A percentile compares a stretch with the other conserved stretches of the same genome.
Conservation (phyloP, 1,139 yeast species). For the Yamadazyma triangularis region DNA sequence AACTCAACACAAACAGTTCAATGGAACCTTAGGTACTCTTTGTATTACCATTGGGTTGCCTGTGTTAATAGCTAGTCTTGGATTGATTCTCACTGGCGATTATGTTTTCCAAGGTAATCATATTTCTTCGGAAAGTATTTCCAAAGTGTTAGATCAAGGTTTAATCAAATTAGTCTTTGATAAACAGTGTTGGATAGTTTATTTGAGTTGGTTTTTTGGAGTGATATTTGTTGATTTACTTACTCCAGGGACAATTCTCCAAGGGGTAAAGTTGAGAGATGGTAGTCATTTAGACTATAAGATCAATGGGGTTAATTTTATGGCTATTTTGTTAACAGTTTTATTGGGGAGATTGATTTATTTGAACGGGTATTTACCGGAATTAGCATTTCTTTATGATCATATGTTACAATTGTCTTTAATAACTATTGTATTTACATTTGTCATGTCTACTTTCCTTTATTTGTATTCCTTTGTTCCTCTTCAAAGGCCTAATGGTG, state of each 20-base stretch:
- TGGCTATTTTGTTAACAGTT: constrained; percentile 41
- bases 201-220: constrained; percentile 68
- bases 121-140: not conserved
- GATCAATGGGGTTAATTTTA: constrained; percentile 71
- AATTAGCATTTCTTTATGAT: constrained; percentile 68
- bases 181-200: constrained; percentile 54
- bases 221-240: constrained; percentile 60
- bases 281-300: constrained; percentile 67
- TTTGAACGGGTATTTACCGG: constrained; percentile 48
- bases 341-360: constrained; percentile 45
- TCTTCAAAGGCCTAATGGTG: constrained; percentile 44
- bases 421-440: constrained; percentile 61
- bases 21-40: constrained; percentile 72
- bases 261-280: constrained; percentile 74
- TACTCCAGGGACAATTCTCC: constrained; percentile 65
- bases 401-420: constrained; percentile 63
- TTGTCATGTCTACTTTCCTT: constrained; percentile 57
- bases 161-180: constrained; percentile 27
- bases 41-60: constrained; percentile 69
- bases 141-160: not conserved
- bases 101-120: not conserved
- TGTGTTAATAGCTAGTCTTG: constrained; percentile 51
- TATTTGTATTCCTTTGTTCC: constrained; percentile 68
- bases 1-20: constrained; percentile 69
- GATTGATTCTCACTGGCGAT: constrained; percentile 44